Conservation (phyloP, 305 asterid species). For the Salvia sclarea region DNA sequence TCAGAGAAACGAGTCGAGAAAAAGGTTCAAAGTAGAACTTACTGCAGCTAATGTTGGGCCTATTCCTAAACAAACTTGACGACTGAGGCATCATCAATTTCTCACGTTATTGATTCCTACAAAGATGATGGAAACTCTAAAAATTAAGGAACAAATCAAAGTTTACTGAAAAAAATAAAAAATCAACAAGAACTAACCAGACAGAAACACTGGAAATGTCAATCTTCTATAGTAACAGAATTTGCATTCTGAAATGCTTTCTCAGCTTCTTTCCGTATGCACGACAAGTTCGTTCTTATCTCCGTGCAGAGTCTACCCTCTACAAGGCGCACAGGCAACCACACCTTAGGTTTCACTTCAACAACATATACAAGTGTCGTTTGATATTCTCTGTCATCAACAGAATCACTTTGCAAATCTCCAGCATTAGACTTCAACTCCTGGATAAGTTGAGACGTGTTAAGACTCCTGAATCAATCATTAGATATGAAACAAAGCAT, state of each 20-base stretch:
- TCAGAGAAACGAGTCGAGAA: background rate
- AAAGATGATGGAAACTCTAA: background rate
- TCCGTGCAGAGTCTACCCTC: constrained; percentile 77
- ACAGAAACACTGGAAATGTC: constrained; percentile 20
- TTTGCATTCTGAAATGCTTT: constrained; percentile 40
- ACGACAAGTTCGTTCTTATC: constrained; percentile 58
- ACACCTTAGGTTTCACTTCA: constrained; percentile 73
- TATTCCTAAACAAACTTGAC: constrained; percentile 24
- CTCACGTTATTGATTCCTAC: constrained; percentile 10
- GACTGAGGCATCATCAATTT: constrained; percentile 6
- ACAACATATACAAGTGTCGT: constrained; percentile 65
- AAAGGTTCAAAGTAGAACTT: constrained; percentile 14
- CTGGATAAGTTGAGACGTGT: constrained; percentile 31
- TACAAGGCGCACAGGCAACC: constrained; percentile 81
- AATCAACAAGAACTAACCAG: background rate
- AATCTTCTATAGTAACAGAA: constrained; percentile 30
- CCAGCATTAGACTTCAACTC: constrained; percentile 40
- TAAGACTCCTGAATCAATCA: constrained; percentile 21
- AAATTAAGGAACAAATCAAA: constrained; percentile 14
- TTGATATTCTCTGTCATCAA: constrained; percentile 41
- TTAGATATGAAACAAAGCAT: constrained; percentile 17
- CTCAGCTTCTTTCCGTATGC: constrained; percentile 68
- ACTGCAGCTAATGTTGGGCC: constrained; percentile 15
- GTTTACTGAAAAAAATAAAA: background rate
- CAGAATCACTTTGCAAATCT: constrained; percentile 36